phyloP scores from a whole-genome alignment of 345 rosid genomes.

The Acer yangbiense region DNA sequence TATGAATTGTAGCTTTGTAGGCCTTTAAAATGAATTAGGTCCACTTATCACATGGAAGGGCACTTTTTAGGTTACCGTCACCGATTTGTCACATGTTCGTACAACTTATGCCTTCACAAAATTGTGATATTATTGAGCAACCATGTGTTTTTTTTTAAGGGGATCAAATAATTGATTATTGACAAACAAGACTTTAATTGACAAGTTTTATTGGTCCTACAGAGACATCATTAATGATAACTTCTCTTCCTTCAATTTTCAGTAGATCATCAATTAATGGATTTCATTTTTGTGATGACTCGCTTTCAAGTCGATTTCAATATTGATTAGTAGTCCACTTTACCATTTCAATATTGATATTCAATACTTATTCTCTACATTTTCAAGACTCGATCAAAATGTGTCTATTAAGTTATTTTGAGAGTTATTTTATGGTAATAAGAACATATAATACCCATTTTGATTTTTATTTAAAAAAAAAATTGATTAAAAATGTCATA shows the following conservation, averaged over 20 bases:
- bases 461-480: no score
- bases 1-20: neutral
- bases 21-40: neutral
- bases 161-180: neutral
- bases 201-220: neutral
- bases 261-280: neutral
- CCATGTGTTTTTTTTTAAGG: no score
- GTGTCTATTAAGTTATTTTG: no score
- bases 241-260: neutral
- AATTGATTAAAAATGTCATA: no score
- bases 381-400: no score
- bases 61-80: neutral
- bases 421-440: no score
- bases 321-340: no score
- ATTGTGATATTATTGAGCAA: neutral
- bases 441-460: neutral
- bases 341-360: no score
- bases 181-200: neutral
- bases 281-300: neutral
- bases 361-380: no score
- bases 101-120: neutral
- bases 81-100: neutral
- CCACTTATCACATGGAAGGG: slow-evolving; percentile 18
- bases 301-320: neutral
- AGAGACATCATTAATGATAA: neutral